Evolutionary conservation across 2,329 filamentous ascomycete genomes (phyloP), one percentile per base, ranked within the genome.

Genomic region (Camptophora hylomeconis): DNA sequence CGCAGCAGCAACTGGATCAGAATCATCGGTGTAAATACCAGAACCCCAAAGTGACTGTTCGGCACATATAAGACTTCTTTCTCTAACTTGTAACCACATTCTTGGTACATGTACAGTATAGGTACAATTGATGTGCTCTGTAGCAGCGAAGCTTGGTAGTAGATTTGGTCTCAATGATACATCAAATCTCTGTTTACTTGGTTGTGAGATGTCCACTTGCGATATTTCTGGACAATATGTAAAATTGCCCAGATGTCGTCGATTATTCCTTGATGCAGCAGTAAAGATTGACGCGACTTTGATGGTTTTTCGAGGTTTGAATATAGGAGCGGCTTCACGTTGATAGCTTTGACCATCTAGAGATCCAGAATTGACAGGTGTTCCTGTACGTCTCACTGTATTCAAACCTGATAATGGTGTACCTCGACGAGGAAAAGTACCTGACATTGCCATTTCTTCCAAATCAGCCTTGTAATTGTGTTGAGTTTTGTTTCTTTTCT

Each of bases 21-120:
- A 93, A 53, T 98, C 89, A 44, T 98, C 89, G 0, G 84, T 92
- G 50, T 95, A 95, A 5, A 98, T 69, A 20, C 92, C 86, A 0
- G 83, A 89, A 1, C 89, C 89, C 86, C 87, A 98, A 0, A 98
- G 53, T 5, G 81, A 80, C 12, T 79, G 70, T 18, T 82, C 71
- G 5, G 72, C 60, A 7, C 84, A 92, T 28, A 95, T 86, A 41
- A 92, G 81, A 49, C 89, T 80, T 17, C 87, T 69, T 14, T 80
- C 71, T 5, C 65, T 57, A 1, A 72, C 54, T 6, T 70, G 71
- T 5, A 98, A 61, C 45, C 89, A 83, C 26, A 80, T 71, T 16
- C 80, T 73, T 2, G 86, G 79, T 5, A 98, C 75, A 45, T 89
- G 82, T 36, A 98, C 69, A 0, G 83, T 94, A 38, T 92, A 73